Evolutionary conservation across 192 early-diverging fungal species (phyloP).

Genomic region (Thamnidium elegans): DNA sequence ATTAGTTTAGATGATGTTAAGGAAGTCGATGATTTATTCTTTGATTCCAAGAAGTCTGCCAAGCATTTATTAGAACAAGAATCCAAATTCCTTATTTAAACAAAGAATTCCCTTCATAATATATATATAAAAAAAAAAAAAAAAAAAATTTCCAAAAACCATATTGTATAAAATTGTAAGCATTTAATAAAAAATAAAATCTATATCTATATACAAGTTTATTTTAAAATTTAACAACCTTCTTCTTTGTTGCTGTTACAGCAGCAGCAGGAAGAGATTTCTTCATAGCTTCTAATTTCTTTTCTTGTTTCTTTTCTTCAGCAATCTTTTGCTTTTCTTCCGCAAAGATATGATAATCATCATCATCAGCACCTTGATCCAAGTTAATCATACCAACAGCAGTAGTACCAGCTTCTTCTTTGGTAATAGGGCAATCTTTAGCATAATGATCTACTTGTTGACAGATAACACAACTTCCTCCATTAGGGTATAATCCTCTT

Average conservation of each 20-base stretch:
- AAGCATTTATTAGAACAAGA: constrained; percentile 59
- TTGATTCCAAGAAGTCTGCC: constrained; percentile 82
- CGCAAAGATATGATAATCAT: constrained; percentile 81
- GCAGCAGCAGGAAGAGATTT: background rate
- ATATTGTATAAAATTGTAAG: too few species aligned
- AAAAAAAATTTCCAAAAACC: background rate
- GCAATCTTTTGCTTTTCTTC: constrained; percentile 48
- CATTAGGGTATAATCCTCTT: constrained; percentile 85
- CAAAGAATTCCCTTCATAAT: background rate
- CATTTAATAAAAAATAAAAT: too few species aligned
- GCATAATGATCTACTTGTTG: constrained; percentile 83
- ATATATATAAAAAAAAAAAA: background rate
- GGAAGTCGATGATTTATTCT: constrained; percentile 84
- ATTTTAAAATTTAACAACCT: constrained; percentile 20
- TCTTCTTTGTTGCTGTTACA: constrained; percentile 5
- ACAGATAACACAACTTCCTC: constrained; percentile 87
- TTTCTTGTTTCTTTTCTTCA: constrained; percentile 20
- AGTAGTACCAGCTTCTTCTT: constrained; percentile 53
- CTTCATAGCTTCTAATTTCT: constrained; percentile 17
- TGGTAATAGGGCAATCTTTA: constrained; percentile 72
- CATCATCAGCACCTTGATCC: constrained; percentile 91
- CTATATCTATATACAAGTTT: background rate
- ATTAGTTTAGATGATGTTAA: constrained; percentile 85
- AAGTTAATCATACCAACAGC: constrained; percentile 74
- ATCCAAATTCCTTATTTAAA: constrained; percentile 27